These are phyloP conservation scores for Termitomyces sp. DNA, from an alignment of 768 basidiomycete species.

Conservation along the genomic window DNA sequence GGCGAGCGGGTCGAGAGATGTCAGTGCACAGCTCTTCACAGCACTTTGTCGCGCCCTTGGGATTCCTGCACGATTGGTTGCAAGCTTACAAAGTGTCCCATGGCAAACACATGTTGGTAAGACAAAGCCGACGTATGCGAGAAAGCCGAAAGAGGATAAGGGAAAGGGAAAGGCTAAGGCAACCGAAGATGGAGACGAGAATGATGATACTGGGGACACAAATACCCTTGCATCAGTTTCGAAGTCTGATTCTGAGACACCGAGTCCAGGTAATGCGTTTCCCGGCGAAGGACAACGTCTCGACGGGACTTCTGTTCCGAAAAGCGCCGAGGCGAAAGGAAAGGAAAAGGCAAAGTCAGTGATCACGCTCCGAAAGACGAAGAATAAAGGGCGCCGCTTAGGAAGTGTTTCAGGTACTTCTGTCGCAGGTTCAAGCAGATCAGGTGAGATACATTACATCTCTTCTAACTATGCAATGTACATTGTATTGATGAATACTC, in stretches of 20 bases:
- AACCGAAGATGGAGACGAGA: conserved; percentile 21
- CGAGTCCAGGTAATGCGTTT: conserved; percentile 26
- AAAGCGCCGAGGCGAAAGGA: conserved; percentile 46
- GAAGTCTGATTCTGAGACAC: conserved; percentile 21
- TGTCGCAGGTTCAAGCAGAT: conserved; percentile 11
- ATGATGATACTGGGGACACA: conserved; percentile 32
- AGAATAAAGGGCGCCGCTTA: conserved; percentile 42
- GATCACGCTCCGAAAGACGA: conserved; percentile 54
- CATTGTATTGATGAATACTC: not conserved
- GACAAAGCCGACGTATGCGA: conserved; percentile 36
- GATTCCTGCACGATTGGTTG: conserved; percentile 82
- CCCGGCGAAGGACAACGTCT: conserved; percentile 35
- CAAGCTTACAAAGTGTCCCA: conserved; percentile 87
- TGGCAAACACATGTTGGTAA: conserved; percentile 74
- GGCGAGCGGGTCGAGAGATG: conserved; percentile 76
- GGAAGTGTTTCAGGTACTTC: conserved; percentile 22
- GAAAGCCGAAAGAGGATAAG: conserved; percentile 31
- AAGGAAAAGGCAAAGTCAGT: conserved; percentile 51
- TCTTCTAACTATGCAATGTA: not conserved
- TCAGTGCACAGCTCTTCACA: conserved; percentile 87
- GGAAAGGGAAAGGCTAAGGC: conserved; percentile 32
- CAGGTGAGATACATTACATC: conserved; percentile 15
- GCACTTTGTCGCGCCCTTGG: conserved; percentile 81
- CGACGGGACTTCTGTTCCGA: conserved; percentile 29
- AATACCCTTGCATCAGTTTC: conserved; percentile 15